These are phyloP conservation scores for Talaromyces sp. DNA, from an alignment of 2,329 filamentous ascomycete genomes.

Conservation along the genomic window DNA sequence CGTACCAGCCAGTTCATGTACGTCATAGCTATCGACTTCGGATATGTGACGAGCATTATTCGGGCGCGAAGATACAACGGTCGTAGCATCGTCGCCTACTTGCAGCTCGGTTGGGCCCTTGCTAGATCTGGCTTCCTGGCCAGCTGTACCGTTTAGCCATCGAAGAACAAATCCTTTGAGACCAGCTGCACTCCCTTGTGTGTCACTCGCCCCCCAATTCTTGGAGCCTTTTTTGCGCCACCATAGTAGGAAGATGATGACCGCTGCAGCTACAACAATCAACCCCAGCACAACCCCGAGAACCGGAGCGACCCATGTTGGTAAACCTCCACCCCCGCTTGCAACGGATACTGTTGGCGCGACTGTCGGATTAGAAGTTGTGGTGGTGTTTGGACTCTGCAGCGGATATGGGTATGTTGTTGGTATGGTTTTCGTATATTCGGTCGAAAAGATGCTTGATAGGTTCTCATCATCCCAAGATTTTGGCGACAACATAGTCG, in stretches of 20 bases:
- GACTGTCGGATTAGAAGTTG: background rate
- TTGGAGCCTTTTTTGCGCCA: background rate
- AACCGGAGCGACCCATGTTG: conserved; percentile 9
- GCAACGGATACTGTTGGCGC: conserved; percentile 1
- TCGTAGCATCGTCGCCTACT: conserved; percentile 2
- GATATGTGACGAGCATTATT: conserved; percentile 4
- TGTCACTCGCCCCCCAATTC: conserved; percentile 2
- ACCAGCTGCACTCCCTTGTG: background rate
- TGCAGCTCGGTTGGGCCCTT: conserved; percentile 3
- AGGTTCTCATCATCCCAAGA: conserved; percentile 48
- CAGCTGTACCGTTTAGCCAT: conserved; percentile 7
- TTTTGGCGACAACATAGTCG: conserved; percentile 20
- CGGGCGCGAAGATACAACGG: conserved; percentile 2
- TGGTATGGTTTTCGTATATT: conserved; percentile 52
- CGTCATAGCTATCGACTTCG: conserved; percentile 4
- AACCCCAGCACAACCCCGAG: conserved; percentile 10
- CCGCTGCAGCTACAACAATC: conserved; percentile 4
- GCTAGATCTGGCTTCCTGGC: background rate
- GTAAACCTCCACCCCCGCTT: conserved; percentile 1
- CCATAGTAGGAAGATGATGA: conserved; percentile 10
- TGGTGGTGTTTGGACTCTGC: conserved; percentile 3
- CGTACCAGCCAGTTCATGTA: conserved; percentile 9
- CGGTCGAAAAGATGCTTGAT: conserved; percentile 46
- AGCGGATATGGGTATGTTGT: conserved; percentile 55
- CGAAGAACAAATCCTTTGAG: conserved; percentile 7